These are phyloP conservation scores for Mrakia gelida DNA, from an alignment of 768 basidiomycete species.

Conservation along the genomic window DNA sequence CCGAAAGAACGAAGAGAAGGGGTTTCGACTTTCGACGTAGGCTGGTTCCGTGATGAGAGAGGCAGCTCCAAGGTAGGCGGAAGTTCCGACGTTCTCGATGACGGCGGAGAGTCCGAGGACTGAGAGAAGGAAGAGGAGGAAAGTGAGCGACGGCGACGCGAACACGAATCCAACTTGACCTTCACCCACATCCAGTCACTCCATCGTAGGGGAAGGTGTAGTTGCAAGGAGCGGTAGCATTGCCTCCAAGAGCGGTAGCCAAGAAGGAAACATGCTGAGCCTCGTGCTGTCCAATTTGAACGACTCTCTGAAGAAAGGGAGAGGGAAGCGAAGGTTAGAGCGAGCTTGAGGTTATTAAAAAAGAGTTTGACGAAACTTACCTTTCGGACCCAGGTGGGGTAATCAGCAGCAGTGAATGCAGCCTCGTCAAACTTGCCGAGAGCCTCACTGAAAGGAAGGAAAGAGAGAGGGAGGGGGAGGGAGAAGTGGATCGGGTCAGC, in stretches of 20 bases:
- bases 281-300: slow-evolving; percentile 57
- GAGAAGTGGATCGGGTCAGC: no score
- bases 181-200: slow-evolving; percentile 13
- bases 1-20: not conserved
- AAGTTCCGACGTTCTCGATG: slow-evolving; percentile 56
- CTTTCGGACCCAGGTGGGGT: slow-evolving; percentile 49
- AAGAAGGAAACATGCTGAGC: slow-evolving; percentile 56
- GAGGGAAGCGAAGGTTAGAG: not conserved
- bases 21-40: not conserved
- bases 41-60: slow-evolving; percentile 18
- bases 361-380: no score
- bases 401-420: slow-evolving; percentile 50
- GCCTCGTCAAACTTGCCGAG: slow-evolving; percentile 52
- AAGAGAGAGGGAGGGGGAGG: not conserved
- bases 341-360: no score
- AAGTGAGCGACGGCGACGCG: not conserved
- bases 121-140: slow-evolving; percentile 31
- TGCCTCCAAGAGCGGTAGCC: slow-evolving; percentile 49
- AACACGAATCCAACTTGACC: not conserved
- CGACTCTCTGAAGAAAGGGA: not conserved
- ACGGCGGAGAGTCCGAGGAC: slow-evolving; percentile 48
- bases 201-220: slow-evolving; percentile 58
- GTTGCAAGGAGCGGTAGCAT: slow-evolving; percentile 54
- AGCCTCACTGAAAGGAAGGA: slow-evolving; percentile 32
- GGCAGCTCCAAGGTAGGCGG: slow-evolving; percentile 58